Conservation (phyloP, 331 rosid species). For the Erythrophleum ivorense region DNA sequence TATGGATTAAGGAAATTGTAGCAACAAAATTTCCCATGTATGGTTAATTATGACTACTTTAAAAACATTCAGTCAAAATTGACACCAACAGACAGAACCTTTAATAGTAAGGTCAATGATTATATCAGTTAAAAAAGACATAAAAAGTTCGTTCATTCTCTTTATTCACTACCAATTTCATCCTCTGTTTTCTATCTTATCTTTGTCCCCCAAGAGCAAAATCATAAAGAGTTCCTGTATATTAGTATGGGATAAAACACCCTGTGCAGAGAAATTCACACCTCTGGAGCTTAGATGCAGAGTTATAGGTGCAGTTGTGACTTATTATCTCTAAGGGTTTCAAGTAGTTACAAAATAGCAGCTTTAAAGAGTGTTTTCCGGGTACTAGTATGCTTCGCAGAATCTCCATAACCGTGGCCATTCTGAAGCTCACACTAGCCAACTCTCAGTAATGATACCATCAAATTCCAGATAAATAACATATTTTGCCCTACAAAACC, state of each 20-base stretch:
- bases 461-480: not conserved
- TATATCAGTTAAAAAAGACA: slow-evolving; percentile 36
- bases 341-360: slow-evolving; percentile 19
- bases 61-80: slow-evolving; percentile 29
- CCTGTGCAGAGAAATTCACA: slow-evolving; percentile 3
- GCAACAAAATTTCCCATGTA: slow-evolving; percentile 36
- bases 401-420: not conserved
- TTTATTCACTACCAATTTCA: slow-evolving; percentile 44
- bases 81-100: slow-evolving; percentile 24
- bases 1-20: slow-evolving; percentile 34
- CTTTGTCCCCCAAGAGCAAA: slow-evolving; percentile 24
- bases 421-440: not conserved
- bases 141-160: slow-evolving; percentile 35
- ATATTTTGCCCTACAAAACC: not conserved
- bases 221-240: slow-evolving; percentile 29
- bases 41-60: slow-evolving; percentile 36
- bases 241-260: slow-evolving; percentile 5
- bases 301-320: slow-evolving; percentile 4
- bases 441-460: not conserved
- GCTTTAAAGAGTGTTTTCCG: not conserved
- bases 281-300: slow-evolving; percentile 30
- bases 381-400: not conserved
- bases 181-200: slow-evolving; percentile 32
- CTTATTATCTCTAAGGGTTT: slow-evolving; percentile 18
- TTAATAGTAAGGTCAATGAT: slow-evolving; percentile 39